Evolutionary conservation across 495 filamentous ascomycete genomes (phyloP).

Genomic region (Penicillium crystallinum): DNA sequence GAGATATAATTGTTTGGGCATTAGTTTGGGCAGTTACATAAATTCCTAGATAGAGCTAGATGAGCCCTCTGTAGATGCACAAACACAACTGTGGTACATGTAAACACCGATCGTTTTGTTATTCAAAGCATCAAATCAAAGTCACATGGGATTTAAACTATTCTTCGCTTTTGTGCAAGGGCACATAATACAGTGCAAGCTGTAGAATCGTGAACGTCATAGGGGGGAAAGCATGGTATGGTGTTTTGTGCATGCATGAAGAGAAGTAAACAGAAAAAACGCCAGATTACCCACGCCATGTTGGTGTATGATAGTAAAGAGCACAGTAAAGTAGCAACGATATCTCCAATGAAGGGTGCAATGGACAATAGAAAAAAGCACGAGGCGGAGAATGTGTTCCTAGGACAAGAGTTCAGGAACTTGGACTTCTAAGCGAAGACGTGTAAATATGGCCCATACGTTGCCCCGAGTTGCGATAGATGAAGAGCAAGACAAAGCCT

Average conservation of each 20-base stretch:
- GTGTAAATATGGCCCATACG: slow-evolving; percentile 36
- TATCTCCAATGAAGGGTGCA: slow-evolving; percentile 23
- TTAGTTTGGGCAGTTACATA: not conserved
- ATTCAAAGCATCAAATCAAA: not conserved
- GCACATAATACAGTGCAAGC: slow-evolving; percentile 12
- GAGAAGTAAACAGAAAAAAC: slow-evolving; percentile 23
- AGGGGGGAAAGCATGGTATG: slow-evolving; percentile 4
- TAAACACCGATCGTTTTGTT: not conserved
- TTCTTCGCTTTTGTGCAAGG: slow-evolving; percentile 12
- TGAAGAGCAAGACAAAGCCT: not conserved
- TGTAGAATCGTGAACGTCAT: slow-evolving; percentile 18
- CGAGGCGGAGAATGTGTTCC: slow-evolving; percentile 1
- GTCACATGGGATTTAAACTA: slow-evolving; percentile 3
- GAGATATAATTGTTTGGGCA: not conserved
- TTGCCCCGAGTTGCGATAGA: slow-evolving; percentile 13
- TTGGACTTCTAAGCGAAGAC: slow-evolving; percentile 20
- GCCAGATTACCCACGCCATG: slow-evolving; percentile 31
- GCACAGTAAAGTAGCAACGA: not conserved
- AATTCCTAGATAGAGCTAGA: not conserved
- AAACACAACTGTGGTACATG: not conserved
- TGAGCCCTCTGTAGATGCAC: not conserved
- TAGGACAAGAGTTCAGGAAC: slow-evolving; percentile 3
- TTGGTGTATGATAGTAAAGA: slow-evolving; percentile 16
- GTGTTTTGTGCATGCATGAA: slow-evolving; percentile 15
- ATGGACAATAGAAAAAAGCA: slow-evolving; percentile 8